Percentiles rank a stretch among this genome's conserved stretches.
Conservation (phyloP, 352 stramenopile genomes). For the Thraustochytrium sp. region DNA sequence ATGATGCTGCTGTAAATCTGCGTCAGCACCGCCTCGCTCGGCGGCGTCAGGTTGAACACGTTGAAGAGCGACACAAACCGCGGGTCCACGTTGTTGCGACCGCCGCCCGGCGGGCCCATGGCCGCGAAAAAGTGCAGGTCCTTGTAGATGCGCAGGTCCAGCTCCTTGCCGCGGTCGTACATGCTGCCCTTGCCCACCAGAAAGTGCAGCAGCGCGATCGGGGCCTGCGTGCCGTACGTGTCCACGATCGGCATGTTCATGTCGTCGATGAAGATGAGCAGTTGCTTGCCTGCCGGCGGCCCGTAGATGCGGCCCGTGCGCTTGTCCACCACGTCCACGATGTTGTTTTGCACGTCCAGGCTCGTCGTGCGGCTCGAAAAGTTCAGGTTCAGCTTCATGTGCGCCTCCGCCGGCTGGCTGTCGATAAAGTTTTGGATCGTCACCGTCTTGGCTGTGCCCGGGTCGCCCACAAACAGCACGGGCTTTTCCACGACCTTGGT, state of each 20-base stretch:
- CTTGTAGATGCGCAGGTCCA: constrained; percentile 84
- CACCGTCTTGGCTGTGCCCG: constrained; percentile 87
- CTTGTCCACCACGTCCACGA: constrained; percentile 92
- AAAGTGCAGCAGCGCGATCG: constrained; percentile 87
- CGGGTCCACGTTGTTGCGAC: constrained; percentile 85
- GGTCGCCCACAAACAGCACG: constrained; percentile 86
- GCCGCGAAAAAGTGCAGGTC: constrained; percentile 86
- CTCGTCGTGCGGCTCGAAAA: constrained; percentile 87
- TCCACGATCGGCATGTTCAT: constrained; percentile 95
- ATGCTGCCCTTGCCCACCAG: constrained; percentile 80
- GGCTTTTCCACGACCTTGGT: constrained; percentile 76
- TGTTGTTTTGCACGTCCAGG: constrained; percentile 83
- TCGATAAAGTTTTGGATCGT: constrained; percentile 88
- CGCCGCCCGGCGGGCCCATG: constrained; percentile 87
- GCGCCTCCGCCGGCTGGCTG: constrained; percentile 64
- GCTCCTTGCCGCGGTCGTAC: constrained; percentile 88
- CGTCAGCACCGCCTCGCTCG: constrained; percentile 76
- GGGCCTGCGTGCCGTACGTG: constrained; percentile 88
- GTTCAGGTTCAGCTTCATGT: constrained; percentile 72
- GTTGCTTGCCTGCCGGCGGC: constrained; percentile 81
- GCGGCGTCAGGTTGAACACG: constrained; percentile 87
- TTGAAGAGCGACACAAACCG: constrained; percentile 89
- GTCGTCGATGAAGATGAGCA: constrained; percentile 90
- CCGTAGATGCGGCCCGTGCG: constrained; percentile 87
- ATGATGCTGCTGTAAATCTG: constrained; percentile 89